Percentiles rank a stretch among this genome's conserved stretches.
Conservation (phyloP, 1,284 basidiomycete species). For the Marasmius oreades region DNA sequence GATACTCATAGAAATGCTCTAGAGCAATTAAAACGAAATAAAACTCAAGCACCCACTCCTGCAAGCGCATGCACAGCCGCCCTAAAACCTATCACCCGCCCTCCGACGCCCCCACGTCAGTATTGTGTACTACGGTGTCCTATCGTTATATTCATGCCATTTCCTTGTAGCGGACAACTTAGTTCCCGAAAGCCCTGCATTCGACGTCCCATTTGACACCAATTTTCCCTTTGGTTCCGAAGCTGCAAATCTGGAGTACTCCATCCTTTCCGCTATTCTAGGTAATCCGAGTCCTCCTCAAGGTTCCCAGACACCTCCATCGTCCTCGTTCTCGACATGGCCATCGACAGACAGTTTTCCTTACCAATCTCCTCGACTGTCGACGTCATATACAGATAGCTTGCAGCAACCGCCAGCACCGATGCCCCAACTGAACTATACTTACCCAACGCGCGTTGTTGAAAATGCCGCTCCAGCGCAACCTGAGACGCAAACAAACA, state of each 20-base stretch:
- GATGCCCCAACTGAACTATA: constrained; percentile 39
- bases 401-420: constrained; percentile 31
- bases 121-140: background rate
- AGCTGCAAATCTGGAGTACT: constrained; percentile 88
- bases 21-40: constrained; percentile 62
- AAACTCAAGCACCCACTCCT: constrained; percentile 28
- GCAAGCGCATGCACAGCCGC: constrained; percentile 23
- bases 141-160: constrained; percentile 13
- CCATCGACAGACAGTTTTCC: constrained; percentile 37
- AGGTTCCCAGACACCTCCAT: constrained; percentile 39
- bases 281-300: constrained; percentile 71
- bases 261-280: constrained; percentile 87
- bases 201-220: constrained; percentile 59
- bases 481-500: constrained; percentile 27
- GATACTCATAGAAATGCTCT: constrained; percentile 37
- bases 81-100: constrained; percentile 3
- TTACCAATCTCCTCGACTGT: constrained; percentile 35
- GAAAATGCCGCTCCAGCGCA: constrained; percentile 26
- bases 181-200: constrained; percentile 55
- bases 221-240: constrained; percentile 77
- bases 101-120: constrained; percentile 24
- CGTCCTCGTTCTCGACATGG: constrained; percentile 41
- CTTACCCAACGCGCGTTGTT: constrained; percentile 39
- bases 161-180: constrained; percentile 43
- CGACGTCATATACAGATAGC: constrained; percentile 33